Evolutionary conservation across 2,329 filamentous ascomycete species (phyloP).

Genomic region (Penicillium sp.): DNA sequence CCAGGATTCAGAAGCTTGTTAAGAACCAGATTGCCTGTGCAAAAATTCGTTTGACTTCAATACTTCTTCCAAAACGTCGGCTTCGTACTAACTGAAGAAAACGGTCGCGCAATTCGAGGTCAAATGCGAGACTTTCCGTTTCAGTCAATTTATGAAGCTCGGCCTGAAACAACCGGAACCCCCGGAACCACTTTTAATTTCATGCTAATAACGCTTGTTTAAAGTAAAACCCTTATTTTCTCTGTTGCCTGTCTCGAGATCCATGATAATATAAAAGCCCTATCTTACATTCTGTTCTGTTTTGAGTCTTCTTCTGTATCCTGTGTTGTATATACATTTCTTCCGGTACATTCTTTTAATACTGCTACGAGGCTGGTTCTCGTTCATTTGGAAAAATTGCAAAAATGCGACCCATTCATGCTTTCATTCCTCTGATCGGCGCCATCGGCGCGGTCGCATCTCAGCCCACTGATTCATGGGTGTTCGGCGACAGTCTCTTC

Average conservation of each 20-base stretch:
- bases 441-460: conserved; percentile 9
- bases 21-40: neutral
- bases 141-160: neutral
- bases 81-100: neutral
- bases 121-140: neutral
- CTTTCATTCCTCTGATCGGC: conserved; percentile 5
- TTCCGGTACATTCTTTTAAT: neutral
- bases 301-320: neutral
- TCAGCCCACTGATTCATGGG: conserved; percentile 13
- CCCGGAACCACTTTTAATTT: neutral
- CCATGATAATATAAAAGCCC: neutral
- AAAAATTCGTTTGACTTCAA: neutral
- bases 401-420: conserved; percentile 12
- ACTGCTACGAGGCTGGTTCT: neutral
- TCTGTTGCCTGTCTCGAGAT: neutral
- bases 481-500: conserved; percentile 18
- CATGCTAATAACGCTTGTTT: neutral
- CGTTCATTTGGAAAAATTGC: neutral
- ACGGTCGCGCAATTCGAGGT: neutral
- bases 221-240: neutral
- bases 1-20: neutral
- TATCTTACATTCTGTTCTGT: neutral
- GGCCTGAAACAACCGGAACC: neutral
- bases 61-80: neutral
- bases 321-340: neutral